Conservation (phyloP, 2,329 filamentous ascomycete species). For the Colletotrichum nymphaeae region DNA sequence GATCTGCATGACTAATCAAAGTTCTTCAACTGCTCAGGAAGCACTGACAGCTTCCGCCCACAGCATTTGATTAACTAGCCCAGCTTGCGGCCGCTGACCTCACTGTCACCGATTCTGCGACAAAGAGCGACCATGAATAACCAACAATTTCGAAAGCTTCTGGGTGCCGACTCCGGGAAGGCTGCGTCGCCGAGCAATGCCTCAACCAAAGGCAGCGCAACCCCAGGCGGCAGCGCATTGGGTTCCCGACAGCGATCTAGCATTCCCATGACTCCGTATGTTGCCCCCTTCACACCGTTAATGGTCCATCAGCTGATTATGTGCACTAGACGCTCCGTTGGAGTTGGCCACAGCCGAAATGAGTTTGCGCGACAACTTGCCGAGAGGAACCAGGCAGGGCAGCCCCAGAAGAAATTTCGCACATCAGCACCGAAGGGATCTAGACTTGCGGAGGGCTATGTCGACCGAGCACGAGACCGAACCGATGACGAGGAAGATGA, state of each 20-base stretch:
- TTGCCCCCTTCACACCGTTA: conserved; percentile 35
- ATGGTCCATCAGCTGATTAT: conserved; percentile 38
- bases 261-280: conserved; percentile 95
- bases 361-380: conserved; percentile 89
- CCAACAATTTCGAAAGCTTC: conserved; percentile 87
- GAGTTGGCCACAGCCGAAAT: conserved; percentile 59
- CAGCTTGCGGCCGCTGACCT: not conserved
- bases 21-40: conserved; percentile 13
- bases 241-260: conserved; percentile 83
- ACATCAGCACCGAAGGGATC: conserved; percentile 86
- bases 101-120: not conserved
- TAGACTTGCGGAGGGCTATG: conserved; percentile 83
- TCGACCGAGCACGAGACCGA: conserved; percentile 80
- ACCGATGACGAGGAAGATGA: conserved; percentile 64
- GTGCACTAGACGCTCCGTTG: conserved; percentile 71
- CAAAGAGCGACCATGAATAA: conserved; percentile 80
- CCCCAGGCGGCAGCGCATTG: conserved; percentile 57
- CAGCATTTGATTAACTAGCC: not conserved
- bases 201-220: conserved; percentile 49
- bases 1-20: conserved; percentile 15
- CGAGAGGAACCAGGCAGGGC: conserved; percentile 70
- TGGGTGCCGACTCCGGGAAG: conserved; percentile 64
- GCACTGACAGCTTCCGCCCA: not conserved
- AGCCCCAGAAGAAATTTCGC: conserved; percentile 78
- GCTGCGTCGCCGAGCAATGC: conserved; percentile 56